Conservation (phyloP, 1,284 basidiomycete species). For the Ustilago loliicola region DNA sequence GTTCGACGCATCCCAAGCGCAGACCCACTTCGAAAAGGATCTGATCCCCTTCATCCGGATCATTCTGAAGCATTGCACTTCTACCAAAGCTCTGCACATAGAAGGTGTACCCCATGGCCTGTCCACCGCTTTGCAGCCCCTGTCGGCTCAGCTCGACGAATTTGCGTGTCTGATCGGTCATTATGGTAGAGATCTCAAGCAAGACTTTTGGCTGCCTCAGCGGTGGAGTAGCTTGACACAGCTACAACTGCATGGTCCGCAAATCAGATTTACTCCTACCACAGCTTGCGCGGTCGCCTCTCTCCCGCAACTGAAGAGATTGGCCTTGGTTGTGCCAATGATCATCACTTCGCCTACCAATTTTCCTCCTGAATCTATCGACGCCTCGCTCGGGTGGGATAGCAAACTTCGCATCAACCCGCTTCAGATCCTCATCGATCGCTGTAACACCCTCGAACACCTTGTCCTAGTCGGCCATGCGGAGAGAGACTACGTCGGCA, state of each 20-base stretch:
- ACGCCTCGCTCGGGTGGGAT: background rate
- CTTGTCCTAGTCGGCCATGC: constrained; percentile 39
- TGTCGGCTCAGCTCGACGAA: background rate
- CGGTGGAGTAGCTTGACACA: constrained; percentile 23
- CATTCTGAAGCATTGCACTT: constrained; percentile 18
- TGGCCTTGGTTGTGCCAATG: constrained; percentile 34
- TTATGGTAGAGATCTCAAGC: constrained; percentile 29
- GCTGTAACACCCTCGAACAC: constrained; percentile 10
- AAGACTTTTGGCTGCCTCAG: constrained; percentile 27
- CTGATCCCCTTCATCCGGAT: constrained; percentile 17
- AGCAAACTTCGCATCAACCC: constrained; percentile 26
- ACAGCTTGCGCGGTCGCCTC: constrained; percentile 10
- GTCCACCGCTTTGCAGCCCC: background rate
- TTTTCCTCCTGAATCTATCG: background rate
- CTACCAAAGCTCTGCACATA: constrained; percentile 14
- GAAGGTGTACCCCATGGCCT: constrained; percentile 35
- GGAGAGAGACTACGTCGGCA: constrained; percentile 37
- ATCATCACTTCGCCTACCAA: constrained; percentile 8
- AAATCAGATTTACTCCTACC: constrained; percentile 17
- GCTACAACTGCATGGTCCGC: constrained; percentile 44
- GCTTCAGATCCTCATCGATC: constrained; percentile 34
- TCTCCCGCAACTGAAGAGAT: constrained; percentile 17
- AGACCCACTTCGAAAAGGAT: constrained; percentile 31
- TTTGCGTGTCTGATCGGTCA: constrained; percentile 34
- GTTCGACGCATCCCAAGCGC: constrained; percentile 46